These are phyloP conservation scores for Colletotrichum neosansevieriae DNA, from an alignment of 2,329 filamentous ascomycete species.

Conservation along the genomic window DNA sequence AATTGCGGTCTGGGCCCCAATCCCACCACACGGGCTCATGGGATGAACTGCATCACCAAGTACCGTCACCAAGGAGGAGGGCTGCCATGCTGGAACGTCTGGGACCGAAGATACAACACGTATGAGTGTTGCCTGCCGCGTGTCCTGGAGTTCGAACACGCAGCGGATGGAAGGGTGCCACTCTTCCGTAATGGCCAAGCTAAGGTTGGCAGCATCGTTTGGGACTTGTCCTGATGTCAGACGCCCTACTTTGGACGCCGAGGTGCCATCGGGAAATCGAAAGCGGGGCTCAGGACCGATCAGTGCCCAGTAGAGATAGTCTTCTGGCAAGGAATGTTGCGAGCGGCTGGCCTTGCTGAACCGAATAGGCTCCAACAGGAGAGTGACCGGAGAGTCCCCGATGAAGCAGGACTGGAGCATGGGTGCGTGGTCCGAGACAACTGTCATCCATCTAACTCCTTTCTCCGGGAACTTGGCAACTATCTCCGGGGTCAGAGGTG, in stretches of 20 bases:
- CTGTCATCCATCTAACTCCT: not conserved
- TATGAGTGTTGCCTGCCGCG: conserved; percentile 71
- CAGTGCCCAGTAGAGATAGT: conserved; percentile 28
- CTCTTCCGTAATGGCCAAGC: conserved; percentile 52
- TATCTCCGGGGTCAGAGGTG: not conserved
- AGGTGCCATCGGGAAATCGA: conserved; percentile 10
- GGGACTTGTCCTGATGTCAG: not conserved
- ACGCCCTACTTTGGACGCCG: conserved; percentile 7
- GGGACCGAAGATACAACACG: conserved; percentile 74
- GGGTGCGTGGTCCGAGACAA: not conserved
- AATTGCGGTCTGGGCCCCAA: conserved; percentile 50
- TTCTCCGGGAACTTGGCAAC: not conserved
- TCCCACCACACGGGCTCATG: conserved; percentile 69
- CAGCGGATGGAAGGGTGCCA: conserved; percentile 63
- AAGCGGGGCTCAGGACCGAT: conserved; percentile 18
- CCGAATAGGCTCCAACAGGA: not conserved
- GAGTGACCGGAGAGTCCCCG: not conserved
- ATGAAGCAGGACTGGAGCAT: conserved; percentile 3
- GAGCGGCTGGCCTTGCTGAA: conserved; percentile 1
- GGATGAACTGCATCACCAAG: conserved; percentile 69
- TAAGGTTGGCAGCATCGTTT: conserved; percentile 5
- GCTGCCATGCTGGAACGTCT: conserved; percentile 71
- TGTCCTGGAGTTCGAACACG: conserved; percentile 69
- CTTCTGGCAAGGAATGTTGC: not conserved
- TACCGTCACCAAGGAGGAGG: conserved; percentile 68